phyloP scores from a whole-genome alignment of 179 eudicot species.

The Spinacia oleracea region DNA sequence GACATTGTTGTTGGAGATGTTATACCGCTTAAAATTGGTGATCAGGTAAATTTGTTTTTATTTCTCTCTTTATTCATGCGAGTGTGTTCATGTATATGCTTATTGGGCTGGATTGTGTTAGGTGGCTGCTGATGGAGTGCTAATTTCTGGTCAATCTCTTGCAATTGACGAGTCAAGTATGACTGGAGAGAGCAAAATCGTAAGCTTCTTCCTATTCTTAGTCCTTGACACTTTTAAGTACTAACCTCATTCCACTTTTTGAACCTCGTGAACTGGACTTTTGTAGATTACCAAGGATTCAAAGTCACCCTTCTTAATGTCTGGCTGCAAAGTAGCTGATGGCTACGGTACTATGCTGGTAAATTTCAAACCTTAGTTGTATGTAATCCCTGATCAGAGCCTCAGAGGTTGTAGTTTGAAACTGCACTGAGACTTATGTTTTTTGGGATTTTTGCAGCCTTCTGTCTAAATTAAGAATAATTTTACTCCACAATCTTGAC shows the following conservation, averaged over 20 bases:
- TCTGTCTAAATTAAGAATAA: neutral
- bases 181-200: conserved; percentile 98
- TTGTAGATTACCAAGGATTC: conserved; percentile 48
- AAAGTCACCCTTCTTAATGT: conserved; percentile 76
- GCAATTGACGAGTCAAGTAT: conserved; percentile 93
- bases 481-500: neutral
- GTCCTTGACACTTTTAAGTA: too few species aligned
- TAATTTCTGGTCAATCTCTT: conserved; percentile 77
- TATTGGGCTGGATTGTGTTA: conserved; percentile 22
- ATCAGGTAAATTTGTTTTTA: conserved; percentile 55
- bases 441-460: neutral
- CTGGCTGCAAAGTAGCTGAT: conserved; percentile 95
- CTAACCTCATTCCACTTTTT: neutral
- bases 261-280: conserved; percentile 16
- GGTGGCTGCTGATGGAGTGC: conserved; percentile 95
- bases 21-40: conserved; percentile 84
- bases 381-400: too few species aligned
- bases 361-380: conserved; percentile 18
- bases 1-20: conserved; percentile 95
- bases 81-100: conserved; percentile 7
- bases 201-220: conserved; percentile 34
- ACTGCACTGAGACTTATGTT: neutral
- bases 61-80: neutral
- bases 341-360: conserved; percentile 95
- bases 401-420: neutral